Conservation (phyloP, 768 basidiomycete species). For the Lyophyllum shimeji region DNA sequence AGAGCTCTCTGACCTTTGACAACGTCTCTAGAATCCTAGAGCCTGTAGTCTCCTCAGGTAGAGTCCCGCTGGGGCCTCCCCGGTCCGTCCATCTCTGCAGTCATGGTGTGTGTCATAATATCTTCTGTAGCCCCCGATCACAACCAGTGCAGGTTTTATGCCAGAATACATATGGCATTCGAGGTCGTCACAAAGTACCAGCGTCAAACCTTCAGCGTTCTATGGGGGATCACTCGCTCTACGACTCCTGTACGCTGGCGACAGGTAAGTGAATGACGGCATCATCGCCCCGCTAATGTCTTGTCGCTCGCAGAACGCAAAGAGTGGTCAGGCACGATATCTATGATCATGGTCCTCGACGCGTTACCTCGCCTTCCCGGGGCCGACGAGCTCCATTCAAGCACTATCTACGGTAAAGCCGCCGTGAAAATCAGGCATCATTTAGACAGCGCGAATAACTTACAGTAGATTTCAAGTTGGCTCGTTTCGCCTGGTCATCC, state of each 20-base stretch:
- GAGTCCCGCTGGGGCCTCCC: too few species aligned
- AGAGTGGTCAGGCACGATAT: background rate
- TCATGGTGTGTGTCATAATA: background rate
- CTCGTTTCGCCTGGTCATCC: background rate
- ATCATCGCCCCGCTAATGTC: background rate
- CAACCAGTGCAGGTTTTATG: background rate
- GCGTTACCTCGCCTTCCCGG: background rate
- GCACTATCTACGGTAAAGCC: background rate
- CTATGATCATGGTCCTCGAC: background rate
- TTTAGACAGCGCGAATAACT: background rate
- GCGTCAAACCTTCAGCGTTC: background rate
- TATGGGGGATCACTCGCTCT: background rate
- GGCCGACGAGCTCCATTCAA: background rate
- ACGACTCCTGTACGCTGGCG: background rate
- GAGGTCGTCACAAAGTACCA: background rate
- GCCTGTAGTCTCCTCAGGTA: background rate
- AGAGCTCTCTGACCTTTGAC: too few species aligned
- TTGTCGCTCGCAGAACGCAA: background rate
- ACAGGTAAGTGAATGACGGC: background rate
- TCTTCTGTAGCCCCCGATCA: background rate
- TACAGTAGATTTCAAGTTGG: background rate
- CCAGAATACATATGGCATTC: background rate
- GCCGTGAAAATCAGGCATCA: background rate
- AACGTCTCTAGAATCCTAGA: background rate
- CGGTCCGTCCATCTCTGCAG: background rate